These are phyloP conservation scores for Lactarius quietus DNA, from an alignment of 768 basidiomycete genomes.

Conservation along the genomic window DNA sequence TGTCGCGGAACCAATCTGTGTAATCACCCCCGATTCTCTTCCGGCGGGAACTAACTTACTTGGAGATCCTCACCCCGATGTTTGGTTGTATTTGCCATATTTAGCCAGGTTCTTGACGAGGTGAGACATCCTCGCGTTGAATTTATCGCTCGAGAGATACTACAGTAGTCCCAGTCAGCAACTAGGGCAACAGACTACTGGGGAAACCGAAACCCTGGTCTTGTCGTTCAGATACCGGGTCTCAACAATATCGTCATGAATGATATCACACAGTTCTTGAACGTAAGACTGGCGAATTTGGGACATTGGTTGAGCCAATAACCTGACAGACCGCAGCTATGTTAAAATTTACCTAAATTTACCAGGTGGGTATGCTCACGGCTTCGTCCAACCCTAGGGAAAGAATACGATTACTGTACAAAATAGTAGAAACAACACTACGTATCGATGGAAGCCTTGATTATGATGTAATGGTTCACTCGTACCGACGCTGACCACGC, in stretches of 20 bases:
- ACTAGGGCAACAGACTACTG: background rate
- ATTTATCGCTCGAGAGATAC: background rate
- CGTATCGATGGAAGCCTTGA: constrained; percentile 10
- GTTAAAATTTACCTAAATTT: background rate
- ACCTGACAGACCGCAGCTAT: background rate
- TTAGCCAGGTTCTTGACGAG: constrained; percentile 5
- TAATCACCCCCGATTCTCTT: background rate
- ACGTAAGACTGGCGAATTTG: background rate
- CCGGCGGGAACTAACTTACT: background rate
- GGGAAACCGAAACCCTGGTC: background rate
- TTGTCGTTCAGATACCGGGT: constrained; percentile 8
- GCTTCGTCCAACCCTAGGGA: constrained; percentile 1
- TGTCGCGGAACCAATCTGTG: background rate
- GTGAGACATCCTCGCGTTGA: constrained; percentile 10
- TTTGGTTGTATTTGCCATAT: no score
- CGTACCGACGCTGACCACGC: constrained; percentile 3
- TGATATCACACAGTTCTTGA: constrained; percentile 4
- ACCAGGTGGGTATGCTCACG: background rate
- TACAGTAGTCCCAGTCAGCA: constrained; percentile 2
- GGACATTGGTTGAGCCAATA: constrained; percentile 8
- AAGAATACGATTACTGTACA: background rate
- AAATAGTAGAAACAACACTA: background rate
- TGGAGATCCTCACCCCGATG: background rate
- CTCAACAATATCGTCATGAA: constrained; percentile 8
- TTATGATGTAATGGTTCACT: background rate